These are phyloP conservation scores for Simmondsia chinensis DNA, from an alignment of 148 eudicot genomes.

Conservation along the genomic window DNA sequence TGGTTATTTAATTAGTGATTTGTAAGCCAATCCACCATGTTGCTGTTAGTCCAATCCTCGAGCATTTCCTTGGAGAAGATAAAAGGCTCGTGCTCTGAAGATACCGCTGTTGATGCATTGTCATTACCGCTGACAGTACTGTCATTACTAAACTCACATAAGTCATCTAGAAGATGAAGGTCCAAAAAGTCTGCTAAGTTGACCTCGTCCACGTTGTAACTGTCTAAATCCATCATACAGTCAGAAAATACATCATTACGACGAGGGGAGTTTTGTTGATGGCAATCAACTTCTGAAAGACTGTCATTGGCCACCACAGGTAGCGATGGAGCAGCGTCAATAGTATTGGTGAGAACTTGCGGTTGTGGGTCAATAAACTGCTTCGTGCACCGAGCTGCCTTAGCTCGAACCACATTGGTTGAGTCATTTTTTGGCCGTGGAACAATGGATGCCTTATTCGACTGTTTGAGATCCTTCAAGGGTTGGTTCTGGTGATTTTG, in stretches of 20 bases:
- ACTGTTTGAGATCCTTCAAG: too few relatives aligned
- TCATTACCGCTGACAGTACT: conserved; percentile 6
- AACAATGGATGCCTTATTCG: too few relatives aligned
- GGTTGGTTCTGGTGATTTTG: conserved; percentile 2
- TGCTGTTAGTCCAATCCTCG: conserved; percentile 38
- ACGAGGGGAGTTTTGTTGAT: conserved; percentile 1
- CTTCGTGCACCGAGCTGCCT: conserved; percentile 30
- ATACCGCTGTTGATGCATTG: conserved; percentile 8
- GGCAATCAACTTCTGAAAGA: too few relatives aligned
- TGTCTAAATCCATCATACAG: neutral
- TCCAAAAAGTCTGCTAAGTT: conserved; percentile 10
- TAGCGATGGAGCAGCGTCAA: neutral
- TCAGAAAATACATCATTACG: neutral
- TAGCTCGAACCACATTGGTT: conserved; percentile 25
- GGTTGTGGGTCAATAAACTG: conserved; percentile 10
- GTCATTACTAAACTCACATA: conserved; percentile 14
- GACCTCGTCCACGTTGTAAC: conserved; percentile 12
- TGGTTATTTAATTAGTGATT: too few relatives aligned
- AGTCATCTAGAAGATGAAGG: conserved; percentile 14
- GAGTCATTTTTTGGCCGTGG: neutral
- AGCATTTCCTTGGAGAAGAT: conserved; percentile 25
- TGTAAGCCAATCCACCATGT: too few relatives aligned
- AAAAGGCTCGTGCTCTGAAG: conserved; percentile 13
- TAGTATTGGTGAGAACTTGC: conserved; percentile 1
- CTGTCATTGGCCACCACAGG: neutral